A percentile compares a stretch with the other conserved stretches of the same genome.
Evolutionary conservation across 1,139 yeast species (phyloP).

Genomic region (Suhomyces maxii): DNA sequence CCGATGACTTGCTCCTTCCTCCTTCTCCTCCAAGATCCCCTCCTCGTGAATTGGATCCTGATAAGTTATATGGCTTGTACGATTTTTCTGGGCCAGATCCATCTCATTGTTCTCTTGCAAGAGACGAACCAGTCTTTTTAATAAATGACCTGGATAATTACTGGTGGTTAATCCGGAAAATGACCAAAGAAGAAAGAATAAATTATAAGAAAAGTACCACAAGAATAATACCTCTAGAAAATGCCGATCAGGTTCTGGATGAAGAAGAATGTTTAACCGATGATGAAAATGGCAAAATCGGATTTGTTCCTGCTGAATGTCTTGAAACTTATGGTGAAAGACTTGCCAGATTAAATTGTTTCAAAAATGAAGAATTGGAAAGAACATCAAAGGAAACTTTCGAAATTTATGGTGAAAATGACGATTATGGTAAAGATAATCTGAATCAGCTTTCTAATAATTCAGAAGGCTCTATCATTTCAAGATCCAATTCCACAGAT

Average conservation of each 20-base stretch:
- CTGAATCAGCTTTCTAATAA: conserved; percentile 15
- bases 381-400: conserved; percentile 25
- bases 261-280: conserved; percentile 25
- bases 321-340: conserved; percentile 90
- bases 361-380: conserved; percentile 81
- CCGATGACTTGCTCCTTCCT: conserved; percentile 33
- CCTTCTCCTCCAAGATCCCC: conserved; percentile 79
- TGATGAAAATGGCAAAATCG: conserved; percentile 66
- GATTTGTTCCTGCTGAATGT: conserved; percentile 96
- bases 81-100: conserved; percentile 93
- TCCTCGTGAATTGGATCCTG: conserved; percentile 81
- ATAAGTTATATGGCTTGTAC: conserved; percentile 79
- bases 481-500: conserved; percentile 1
- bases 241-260: neutral
- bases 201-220: conserved; percentile 1
- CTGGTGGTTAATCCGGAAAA: conserved; percentile 91
- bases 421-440: neutral
- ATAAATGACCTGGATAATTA: conserved; percentile 88
- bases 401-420: conserved; percentile 2
- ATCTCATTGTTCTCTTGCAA: conserved; percentile 77
- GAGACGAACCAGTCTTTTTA: conserved; percentile 81
- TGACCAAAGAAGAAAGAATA: conserved; percentile 42
- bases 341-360: conserved; percentile 86
- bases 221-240: neutral
- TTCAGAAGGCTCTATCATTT: conserved; percentile 8